These are phyloP conservation scores for Oidiodendron maius DNA, from an alignment of 495 filamentous ascomycete genomes.

Conservation along the genomic window DNA sequence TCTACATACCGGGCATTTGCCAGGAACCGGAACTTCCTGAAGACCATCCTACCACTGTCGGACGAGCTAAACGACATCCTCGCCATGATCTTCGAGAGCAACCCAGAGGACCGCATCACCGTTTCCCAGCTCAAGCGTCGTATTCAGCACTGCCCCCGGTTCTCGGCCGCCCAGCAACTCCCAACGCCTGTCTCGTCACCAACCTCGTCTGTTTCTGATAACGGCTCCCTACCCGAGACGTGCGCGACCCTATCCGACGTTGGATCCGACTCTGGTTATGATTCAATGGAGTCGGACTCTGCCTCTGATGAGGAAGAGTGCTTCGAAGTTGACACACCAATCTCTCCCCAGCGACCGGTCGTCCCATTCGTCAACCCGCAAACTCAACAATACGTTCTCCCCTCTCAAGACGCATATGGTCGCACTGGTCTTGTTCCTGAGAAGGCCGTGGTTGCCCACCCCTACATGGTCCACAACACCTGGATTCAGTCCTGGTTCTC, in stretches of 20 bases:
- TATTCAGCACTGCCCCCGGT: slow-evolving; percentile 69
- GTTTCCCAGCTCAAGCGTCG: slow-evolving; percentile 73
- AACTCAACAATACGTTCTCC: slow-evolving; percentile 3
- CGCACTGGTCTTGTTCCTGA: not conserved
- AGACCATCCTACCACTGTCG: slow-evolving; percentile 88
- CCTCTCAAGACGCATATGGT: not conserved
- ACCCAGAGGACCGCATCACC: slow-evolving; percentile 80
- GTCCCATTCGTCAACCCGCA: not conserved
- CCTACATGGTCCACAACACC: not conserved
- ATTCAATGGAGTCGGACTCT: not conserved
- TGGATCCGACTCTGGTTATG: not conserved
- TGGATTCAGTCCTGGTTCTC: not conserved
- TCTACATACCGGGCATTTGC: slow-evolving; percentile 92
- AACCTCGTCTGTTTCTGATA: not conserved
- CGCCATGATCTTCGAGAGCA: slow-evolving; percentile 80
- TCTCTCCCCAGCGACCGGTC: not conserved
- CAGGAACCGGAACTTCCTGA: slow-evolving; percentile 80
- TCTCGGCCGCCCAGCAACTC: slow-evolving; percentile 49
- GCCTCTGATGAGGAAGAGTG: not conserved
- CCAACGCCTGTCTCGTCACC: not conserved
- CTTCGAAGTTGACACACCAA: not conserved
- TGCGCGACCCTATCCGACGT: not conserved
- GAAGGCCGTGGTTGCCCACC: not conserved
- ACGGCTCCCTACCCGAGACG: not conserved
- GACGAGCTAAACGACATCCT: slow-evolving; percentile 85